Base-by-base conservation (phyloP, 805 yeast species). In the Ogataea zsoltii region DNA sequence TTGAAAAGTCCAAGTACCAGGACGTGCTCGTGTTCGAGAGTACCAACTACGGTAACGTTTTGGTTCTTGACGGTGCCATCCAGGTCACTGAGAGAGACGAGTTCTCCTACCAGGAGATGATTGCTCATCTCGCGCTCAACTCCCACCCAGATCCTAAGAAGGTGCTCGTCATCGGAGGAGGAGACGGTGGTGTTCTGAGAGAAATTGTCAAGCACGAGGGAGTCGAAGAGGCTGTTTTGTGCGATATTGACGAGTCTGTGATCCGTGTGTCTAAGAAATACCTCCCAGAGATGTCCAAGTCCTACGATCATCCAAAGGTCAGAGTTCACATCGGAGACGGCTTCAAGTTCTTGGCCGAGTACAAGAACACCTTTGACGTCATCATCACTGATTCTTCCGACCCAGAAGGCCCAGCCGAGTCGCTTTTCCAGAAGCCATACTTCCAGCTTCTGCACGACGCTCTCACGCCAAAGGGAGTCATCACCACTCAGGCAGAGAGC, bases 81-180 rank as follows among this genome's bases (percentile, higher is more conserved):
- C 98, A 92, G 73, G 96, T 85, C 48, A 89, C 98, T 41, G 98
- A 92, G 72, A 83, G 98, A 64, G 99, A 92, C 62, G 99, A 92
- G 73, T 92, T 88, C 69, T 81, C 97, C 21, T 92, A 91, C 76
- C 99, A 94, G 74, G 99, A 92, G 73, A 94, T 92, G 98, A 92
- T 92, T 68, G 75, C 97, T 33, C 97, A 92, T 70, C 76, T 94
- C 62, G 96, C 96, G 6, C 63, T 94, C 69, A 87, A 85, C 79
- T 82, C 94, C 43, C 98, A 94, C 71, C 91, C 96, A 59, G 83
- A 88, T 72, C 98, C 98, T 47, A 88, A 88, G 76, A 84, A 78
- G 60, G 97, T 95, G 18, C 75, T 92, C 45, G 98, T 92, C 53
- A 87, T 92, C 62, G 99, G 99, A 48, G 99, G 99, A 54, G 99